Base-by-base conservation (phyloP, 2,329 filamentous ascomycete species). In the Hymenotorrendiella dingleyae region DNA sequence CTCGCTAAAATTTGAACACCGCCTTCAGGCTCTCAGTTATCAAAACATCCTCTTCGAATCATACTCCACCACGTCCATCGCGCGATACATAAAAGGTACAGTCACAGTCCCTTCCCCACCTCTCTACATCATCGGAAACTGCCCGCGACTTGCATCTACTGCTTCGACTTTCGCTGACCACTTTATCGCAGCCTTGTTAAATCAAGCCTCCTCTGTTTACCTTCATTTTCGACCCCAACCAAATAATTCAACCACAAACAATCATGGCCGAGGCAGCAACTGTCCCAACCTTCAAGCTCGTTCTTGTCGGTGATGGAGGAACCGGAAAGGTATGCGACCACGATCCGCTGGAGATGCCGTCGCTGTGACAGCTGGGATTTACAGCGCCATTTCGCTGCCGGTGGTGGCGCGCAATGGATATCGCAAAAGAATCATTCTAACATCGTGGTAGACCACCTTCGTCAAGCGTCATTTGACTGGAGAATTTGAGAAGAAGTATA, bases 401-500 rank as follows among this genome's bases (percentile, higher is more conserved):
- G 14, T 45, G 27, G 43, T 47, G 50, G 45, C 48, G 50, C 46
- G 43, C 47, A 42, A 47, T 27, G 34, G 28, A 34, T 42, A 41
- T 36, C n/a, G 20, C 19, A 40, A 39, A 29, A 37, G 20, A n/a
- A n/a, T n/a, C 43, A 45, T 21, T 47, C 57, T 60, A 45, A 59
- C 40, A 42, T 33, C 28, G 36, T 19, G 20, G 56, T 65, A 98
- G 93, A 98, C 93, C 68, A 98, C 93, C 67, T 98, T 98, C 72
- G 93, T 98, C 79, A 98, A 98, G 85, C 93, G 93, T 67, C 93
- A 98, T 75, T 81, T 97, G 82, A 98, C 93, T 66, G 93, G 93
- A 69, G 93, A 98, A 71, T 98, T 98, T 68, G 93, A 98, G 77
- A 98, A 98, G 86, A 98, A 97, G 78, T 98, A 98, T 76, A 97